Evolutionary conservation across 2,329 filamentous ascomycete species (phyloP), one percentile per base, ranked within the genome.

Genomic region (Xylaria sp.): DNA sequence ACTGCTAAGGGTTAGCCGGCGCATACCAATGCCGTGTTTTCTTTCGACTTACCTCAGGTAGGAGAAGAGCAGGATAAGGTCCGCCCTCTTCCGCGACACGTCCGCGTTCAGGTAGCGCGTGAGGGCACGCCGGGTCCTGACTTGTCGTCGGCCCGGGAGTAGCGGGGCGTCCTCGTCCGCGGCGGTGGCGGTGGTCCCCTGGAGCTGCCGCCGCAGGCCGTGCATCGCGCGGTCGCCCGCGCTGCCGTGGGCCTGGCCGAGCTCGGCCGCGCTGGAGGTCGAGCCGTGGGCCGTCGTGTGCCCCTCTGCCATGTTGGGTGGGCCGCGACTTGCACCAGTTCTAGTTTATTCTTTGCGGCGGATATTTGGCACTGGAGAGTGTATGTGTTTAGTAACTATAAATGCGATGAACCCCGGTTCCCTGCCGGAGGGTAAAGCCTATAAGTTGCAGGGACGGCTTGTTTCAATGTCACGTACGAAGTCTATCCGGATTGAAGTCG

Each of bases 61-160:
- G 6, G 45, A 34, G 29, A 39, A 48, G 18, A 48, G 38, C 17
- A 48, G 45, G n/a, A 48, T 20, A 1, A 48, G 45, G 38, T 48
- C 45, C 16, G 17, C 29, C 11, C 16, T 34, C 5, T 47, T 29
- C 26, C 34, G 17, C n/a, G 44, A 20, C 18, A 47, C 44, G 39
- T 47, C 44, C 6, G 34, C 26, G 44, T 26, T 47, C 26, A 47
- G 44, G 16, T 47, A 29, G 6, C 8, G 8, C 16, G 6, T 4
- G 29, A 34, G 5, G 9, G 4, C 9, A 13, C 11, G 4, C 16
- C 8, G 29, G 29, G 29, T 13, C n/a, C n/a, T 13, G 29, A 7
- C 29, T 34, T 34, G 29, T 26, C 11, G 24, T 26, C 11, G 24
- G 24, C 6, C 24, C 24, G 29, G 29, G 11, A 13, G 5, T 3